A percentile compares a stretch with the other conserved stretches of the same genome.
Conservation (phyloP, 2,329 filamentous ascomycete genomes). For the Elsinoe necatrix region DNA sequence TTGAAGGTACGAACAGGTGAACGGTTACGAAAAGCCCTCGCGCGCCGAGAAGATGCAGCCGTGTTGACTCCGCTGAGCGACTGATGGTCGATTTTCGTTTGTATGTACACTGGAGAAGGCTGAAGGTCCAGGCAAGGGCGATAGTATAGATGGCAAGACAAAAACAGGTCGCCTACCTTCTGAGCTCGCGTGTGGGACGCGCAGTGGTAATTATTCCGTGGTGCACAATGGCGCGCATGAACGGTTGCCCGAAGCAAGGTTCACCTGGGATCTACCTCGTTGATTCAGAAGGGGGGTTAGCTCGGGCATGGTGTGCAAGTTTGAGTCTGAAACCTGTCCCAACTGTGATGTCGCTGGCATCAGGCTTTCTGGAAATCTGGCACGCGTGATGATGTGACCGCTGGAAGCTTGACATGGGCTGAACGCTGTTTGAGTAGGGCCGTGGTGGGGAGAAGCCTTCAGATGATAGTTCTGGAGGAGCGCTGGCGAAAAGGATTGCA, state of each 20-base stretch:
- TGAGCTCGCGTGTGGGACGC: not conserved
- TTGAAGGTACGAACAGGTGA: not conserved
- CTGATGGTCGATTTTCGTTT: not conserved
- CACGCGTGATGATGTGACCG: constrained; percentile 10
- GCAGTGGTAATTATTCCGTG: not conserved
- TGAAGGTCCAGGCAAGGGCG: not conserved
- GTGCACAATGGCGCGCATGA: constrained; percentile 8
- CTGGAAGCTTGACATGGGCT: constrained; percentile 1
- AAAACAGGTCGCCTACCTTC: not conserved
- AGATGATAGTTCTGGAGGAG: not conserved
- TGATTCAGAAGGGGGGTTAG: constrained; percentile 3
- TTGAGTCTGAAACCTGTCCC: constrained; percentile 11
- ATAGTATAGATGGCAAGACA: not conserved
- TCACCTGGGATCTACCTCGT: constrained; percentile 11
- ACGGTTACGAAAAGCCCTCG: not conserved
- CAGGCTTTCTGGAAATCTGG: constrained; percentile 3
- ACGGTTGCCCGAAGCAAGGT: constrained; percentile 13
- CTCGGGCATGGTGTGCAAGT: constrained; percentile 6
- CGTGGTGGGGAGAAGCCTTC: not conserved
- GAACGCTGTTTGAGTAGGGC: not conserved
- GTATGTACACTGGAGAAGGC: not conserved
- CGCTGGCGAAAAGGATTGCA: not conserved
- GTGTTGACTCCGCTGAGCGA: not conserved
- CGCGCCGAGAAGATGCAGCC: not conserved
- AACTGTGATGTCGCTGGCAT: not conserved